Evolutionary conservation across 257 asterid genomes (phyloP).

Genomic region (Orobanche coerulescens): DNA sequence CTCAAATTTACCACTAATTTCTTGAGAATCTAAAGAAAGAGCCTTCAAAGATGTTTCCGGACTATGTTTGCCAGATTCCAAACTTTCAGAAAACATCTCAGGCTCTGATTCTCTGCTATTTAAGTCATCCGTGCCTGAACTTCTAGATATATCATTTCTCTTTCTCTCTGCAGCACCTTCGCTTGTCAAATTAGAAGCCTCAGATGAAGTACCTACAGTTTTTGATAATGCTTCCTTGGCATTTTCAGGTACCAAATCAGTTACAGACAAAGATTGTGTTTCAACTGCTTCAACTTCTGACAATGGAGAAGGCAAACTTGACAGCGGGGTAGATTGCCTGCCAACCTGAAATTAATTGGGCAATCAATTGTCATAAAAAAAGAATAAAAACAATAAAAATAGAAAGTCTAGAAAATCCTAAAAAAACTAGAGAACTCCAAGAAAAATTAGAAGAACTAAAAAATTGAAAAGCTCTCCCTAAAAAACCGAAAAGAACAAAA

Average conservation of each 20-base stretch:
- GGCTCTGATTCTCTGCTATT: slow-evolving; percentile 24
- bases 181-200: slow-evolving; percentile 19
- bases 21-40: slow-evolving; percentile 32
- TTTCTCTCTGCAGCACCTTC: slow-evolving; percentile 20
- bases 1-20: slow-evolving; percentile 22
- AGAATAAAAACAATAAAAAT: too few species aligned
- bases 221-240: slow-evolving; percentile 23
- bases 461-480: too few species aligned
- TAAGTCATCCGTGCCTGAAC: slow-evolving; percentile 19
- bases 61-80: slow-evolving; percentile 13
- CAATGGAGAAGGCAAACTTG: slow-evolving; percentile 31
- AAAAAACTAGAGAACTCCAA: too few species aligned
- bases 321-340: slow-evolving; percentile 21
- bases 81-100: slow-evolving; percentile 25
- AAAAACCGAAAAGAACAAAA: too few species aligned
- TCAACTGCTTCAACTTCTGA: slow-evolving; percentile 25
- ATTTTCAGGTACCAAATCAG: slow-evolving; percentile 27
- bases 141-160: slow-evolving; percentile 20
- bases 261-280: slow-evolving; percentile 20
- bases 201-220: slow-evolving; percentile 26
- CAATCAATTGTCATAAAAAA: slow-evolving; percentile 3
- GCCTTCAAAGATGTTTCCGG: slow-evolving; percentile 27
- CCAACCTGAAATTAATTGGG: slow-evolving; percentile 37
- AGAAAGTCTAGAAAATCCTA: too few species aligned
- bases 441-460: too few species aligned